Evolutionary conservation across 1,284 basidiomycete genomes (phyloP).

Genomic region (Tylopilus microsporus): DNA sequence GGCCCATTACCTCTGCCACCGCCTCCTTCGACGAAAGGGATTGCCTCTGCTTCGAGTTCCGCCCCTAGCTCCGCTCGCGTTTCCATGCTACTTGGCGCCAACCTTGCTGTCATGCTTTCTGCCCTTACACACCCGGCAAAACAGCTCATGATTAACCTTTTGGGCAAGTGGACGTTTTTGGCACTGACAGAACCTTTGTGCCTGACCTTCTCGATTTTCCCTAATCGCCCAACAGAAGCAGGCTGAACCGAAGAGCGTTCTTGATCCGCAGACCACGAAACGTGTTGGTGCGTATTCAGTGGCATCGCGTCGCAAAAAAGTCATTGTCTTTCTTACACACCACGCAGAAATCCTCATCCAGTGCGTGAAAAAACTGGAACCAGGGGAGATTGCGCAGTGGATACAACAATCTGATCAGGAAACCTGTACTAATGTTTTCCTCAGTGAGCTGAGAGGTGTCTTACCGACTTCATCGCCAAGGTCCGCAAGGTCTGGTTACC

Average conservation of each 20-base stretch:
- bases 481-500: too few relatives aligned
- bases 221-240: slow-evolving; percentile 67
- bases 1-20: slow-evolving; percentile 43
- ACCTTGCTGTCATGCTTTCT: slow-evolving; percentile 50
- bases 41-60: slow-evolving; percentile 45
- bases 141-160: slow-evolving; percentile 80
- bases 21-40: slow-evolving; percentile 40
- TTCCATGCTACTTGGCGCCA: slow-evolving; percentile 57
- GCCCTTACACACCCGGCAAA: slow-evolving; percentile 83
- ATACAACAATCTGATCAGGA: slow-evolving; percentile 83
- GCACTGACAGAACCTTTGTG: not conserved
- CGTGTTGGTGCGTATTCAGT: slow-evolving; percentile 65
- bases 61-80: slow-evolving; percentile 50
- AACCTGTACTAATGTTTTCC: slow-evolving; percentile 81
- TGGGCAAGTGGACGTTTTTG: slow-evolving; percentile 46
- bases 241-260: slow-evolving; percentile 85
- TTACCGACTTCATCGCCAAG: slow-evolving; percentile 44
- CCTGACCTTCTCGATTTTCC: slow-evolving; percentile 5
- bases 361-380: slow-evolving; percentile 74
- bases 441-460: slow-evolving; percentile 81
- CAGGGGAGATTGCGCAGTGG: slow-evolving; percentile 78
- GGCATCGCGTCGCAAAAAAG: not conserved
- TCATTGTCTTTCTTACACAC: not conserved
- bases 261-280: slow-evolving; percentile 86
- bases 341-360: slow-evolving; percentile 82